Percentiles rank a stretch among this genome's conserved stretches.
Evolutionary conservation across 352 stramenopile genomes (phyloP).

Genomic region (Hyaloperonospora arabidopsidis): DNA sequence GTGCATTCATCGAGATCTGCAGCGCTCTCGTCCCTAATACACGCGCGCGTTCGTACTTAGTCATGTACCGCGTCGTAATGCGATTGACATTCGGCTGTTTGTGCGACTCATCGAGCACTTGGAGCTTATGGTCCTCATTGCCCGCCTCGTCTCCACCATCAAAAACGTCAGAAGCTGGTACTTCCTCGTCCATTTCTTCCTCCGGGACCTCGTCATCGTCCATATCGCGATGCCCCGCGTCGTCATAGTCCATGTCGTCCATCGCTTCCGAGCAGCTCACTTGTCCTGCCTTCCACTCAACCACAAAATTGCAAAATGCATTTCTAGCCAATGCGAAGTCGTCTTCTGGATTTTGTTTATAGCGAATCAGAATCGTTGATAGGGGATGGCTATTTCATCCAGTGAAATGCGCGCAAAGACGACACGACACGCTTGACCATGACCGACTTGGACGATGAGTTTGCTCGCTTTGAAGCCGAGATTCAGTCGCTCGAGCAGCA

Average conservation of each 20-base stretch:
- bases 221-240: conserved; percentile 66
- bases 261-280: conserved; percentile 21
- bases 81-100: conserved; percentile 81
- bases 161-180: conserved; percentile 66
- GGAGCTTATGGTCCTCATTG: conserved; percentile 55
- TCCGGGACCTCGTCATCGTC: conserved; percentile 79
- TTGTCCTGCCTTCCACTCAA: neutral
- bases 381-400: conserved; percentile 4
- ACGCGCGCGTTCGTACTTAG: conserved; percentile 98
- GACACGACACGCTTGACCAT: conserved; percentile 17
- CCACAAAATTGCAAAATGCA: neutral
- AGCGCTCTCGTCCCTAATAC: conserved; percentile 97
- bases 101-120: conserved; percentile 79
- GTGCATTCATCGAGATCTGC: conserved; percentile 98
- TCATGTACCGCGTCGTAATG: conserved; percentile 98
- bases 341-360: conserved; percentile 13
- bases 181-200: conserved; percentile 61
- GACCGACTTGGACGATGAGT: conserved; percentile 69
- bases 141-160: conserved; percentile 49
- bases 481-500: conserved; percentile 67
- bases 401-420: conserved; percentile 5
- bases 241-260: conserved; percentile 85
- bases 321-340: conserved; percentile 3
- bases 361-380: conserved; percentile 15
- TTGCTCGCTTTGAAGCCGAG: conserved; percentile 77